Conservation (phyloP, 140 eudicot genomes). For the Erigeron philadelphicus region DNA sequence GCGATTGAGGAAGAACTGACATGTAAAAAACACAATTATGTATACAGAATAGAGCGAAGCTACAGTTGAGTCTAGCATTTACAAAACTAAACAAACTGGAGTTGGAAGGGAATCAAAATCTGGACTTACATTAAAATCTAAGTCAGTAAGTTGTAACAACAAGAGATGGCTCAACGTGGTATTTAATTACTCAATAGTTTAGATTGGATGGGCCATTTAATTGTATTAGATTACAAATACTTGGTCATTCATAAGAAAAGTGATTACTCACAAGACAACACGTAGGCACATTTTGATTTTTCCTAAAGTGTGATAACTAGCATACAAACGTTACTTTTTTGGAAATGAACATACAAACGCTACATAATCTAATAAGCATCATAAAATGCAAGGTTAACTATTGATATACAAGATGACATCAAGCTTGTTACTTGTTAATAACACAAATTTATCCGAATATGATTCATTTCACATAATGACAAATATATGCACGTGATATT, state of each 20-base stretch:
- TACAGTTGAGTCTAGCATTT: background rate
- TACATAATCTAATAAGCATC: background rate
- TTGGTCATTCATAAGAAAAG: background rate
- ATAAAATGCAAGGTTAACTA: conserved; percentile 17
- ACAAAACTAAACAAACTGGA: background rate
- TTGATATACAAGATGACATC: conserved; percentile 22
- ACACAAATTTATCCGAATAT: background rate
- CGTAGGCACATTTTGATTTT: background rate
- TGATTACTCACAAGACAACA: conserved; percentile 1
- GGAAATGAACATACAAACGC: background rate
- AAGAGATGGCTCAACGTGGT: background rate
- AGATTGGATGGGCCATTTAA: conserved; percentile 7
- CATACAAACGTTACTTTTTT: background rate
- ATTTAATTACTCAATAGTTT: background rate
- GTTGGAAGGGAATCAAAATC: background rate
- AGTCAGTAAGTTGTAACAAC: background rate
- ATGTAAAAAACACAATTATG: background rate
- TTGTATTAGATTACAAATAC: background rate
- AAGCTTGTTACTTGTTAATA: background rate
- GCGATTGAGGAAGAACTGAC: background rate
- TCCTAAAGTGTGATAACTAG: conserved; percentile 1
- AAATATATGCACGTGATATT: background rate
- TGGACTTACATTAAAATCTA: background rate
- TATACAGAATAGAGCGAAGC: background rate
- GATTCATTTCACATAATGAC: background rate